Percentiles rank a stretch among this genome's conserved stretches.
These are phyloP conservation scores for Paraleonurus japonicus DNA, from an alignment of 257 asterid species.

Conservation along the genomic window DNA sequence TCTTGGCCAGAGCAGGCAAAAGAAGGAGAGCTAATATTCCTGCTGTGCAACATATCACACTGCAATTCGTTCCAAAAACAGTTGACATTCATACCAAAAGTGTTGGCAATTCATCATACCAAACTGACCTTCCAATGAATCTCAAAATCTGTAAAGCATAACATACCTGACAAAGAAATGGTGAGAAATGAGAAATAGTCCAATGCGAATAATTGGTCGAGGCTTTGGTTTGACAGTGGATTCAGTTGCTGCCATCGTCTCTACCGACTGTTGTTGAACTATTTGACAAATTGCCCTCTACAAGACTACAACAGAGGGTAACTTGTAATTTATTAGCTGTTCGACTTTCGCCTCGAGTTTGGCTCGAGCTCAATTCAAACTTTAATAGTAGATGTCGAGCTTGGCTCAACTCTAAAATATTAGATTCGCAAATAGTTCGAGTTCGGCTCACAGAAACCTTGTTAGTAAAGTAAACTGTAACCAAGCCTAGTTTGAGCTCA, in stretches of 20 bases:
- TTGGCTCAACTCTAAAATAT: no score
- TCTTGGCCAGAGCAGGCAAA: conserved; percentile 88
- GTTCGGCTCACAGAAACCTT: no score
- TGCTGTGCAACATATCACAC: conserved; percentile 70
- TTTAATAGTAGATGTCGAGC: no score
- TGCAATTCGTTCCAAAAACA: conserved; percentile 39
- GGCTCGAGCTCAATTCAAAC: no score
- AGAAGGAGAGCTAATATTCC: conserved; percentile 74
- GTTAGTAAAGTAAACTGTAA: no score
- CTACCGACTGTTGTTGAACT: conserved; percentile 31
- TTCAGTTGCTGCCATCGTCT: conserved; percentile 56
- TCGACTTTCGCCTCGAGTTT: background rate
- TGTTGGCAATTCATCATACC: background rate
- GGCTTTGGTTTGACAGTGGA: conserved; percentile 51
- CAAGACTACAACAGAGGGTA: background rate
- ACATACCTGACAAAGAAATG: conserved; percentile 63
- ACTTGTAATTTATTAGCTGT: background rate
- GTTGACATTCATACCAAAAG: conserved; percentile 16
- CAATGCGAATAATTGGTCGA: conserved; percentile 81
- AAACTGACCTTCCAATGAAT: conserved; percentile 6
- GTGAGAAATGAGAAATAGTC: conserved; percentile 71
- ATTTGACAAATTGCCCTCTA: conserved; percentile 5
- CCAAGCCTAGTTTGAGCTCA: no score
- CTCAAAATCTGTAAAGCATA: background rate
- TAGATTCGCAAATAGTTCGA: no score